phyloP scores from a whole-genome alignment of 2,329 filamentous ascomycete genomes.

The Fusarium sp. region DNA sequence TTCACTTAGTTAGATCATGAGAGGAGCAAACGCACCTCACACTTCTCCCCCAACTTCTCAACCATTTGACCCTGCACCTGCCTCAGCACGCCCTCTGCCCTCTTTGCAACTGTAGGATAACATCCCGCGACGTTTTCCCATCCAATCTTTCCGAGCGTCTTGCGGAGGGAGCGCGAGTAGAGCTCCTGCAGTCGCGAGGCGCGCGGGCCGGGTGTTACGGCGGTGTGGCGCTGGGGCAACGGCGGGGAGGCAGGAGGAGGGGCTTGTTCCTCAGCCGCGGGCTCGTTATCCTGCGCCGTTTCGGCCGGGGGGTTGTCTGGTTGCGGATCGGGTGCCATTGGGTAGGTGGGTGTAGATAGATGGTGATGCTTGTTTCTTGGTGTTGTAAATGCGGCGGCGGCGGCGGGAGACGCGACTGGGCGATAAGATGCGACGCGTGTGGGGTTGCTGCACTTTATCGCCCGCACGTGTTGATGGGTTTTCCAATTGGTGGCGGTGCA shows the following conservation, averaged over 20 bases:
- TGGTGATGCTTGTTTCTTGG: slow-evolving; percentile 5
- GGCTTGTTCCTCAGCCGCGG: neutral
- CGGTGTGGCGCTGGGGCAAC: slow-evolving; percentile 54
- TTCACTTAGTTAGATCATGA: neutral
- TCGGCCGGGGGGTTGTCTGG: slow-evolving; percentile 10
- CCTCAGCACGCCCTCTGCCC: slow-evolving; percentile 61
- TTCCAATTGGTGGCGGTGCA: slow-evolving; percentile 7
- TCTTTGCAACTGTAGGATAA: slow-evolving; percentile 68
- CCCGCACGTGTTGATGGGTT: slow-evolving; percentile 35
- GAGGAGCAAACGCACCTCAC: slow-evolving; percentile 53
- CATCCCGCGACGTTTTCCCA: slow-evolving; percentile 69
- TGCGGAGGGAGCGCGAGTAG: slow-evolving; percentile 62
- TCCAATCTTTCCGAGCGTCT: slow-evolving; percentile 65
- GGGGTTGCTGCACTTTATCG: slow-evolving; percentile 35
- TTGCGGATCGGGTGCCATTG: slow-evolving; percentile 38
- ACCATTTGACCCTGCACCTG: slow-evolving; percentile 70
- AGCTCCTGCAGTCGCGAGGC: slow-evolving; percentile 65
- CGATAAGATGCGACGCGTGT: slow-evolving; percentile 34
- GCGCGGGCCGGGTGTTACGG: slow-evolving; percentile 65
- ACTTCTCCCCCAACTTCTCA: slow-evolving; percentile 63
- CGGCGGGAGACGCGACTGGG: slow-evolving; percentile 35
- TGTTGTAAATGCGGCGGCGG: neutral
- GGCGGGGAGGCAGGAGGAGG: slow-evolving; percentile 49
- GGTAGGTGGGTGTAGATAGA: neutral
- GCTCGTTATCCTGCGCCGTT: slow-evolving; percentile 5